phyloP scores from a whole-genome alignment of 148 eudicot species.

The Silene uniflora region DNA sequence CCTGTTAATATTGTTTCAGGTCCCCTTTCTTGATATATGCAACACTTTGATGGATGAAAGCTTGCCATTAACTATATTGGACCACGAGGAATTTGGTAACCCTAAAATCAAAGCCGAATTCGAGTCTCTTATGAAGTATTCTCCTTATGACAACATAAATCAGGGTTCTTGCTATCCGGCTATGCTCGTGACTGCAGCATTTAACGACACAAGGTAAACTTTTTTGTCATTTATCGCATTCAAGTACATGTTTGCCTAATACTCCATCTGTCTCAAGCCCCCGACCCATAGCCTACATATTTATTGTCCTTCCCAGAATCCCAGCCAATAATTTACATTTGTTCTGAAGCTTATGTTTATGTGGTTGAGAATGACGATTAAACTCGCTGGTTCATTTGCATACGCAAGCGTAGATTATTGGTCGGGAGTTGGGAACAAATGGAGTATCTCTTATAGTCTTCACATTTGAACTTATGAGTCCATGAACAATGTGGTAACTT shows the following conservation, averaged over 20 bases:
- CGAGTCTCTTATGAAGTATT: slow-evolving; percentile 56
- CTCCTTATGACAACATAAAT: slow-evolving; percentile 82
- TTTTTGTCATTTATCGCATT: not conserved
- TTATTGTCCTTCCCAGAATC: no score
- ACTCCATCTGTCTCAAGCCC: no score
- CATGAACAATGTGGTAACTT: slow-evolving; percentile 1
- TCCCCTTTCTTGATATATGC: slow-evolving; percentile 90
- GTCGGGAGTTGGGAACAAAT: no score
- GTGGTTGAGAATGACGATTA: no score
- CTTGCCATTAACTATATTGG: slow-evolving; percentile 81
- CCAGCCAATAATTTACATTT: no score
- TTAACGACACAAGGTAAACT: slow-evolving; percentile 76
- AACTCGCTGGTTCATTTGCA: no score
- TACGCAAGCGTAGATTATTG: no score
- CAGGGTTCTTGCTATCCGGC: slow-evolving; percentile 68
- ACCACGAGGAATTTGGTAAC: slow-evolving; percentile 96
- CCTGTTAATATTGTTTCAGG: slow-evolving; percentile 38
- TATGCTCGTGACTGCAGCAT: slow-evolving; percentile 82
- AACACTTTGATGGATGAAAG: slow-evolving; percentile 82
- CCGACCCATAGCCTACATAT: no score
- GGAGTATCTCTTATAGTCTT: no score
- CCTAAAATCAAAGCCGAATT: slow-evolving; percentile 59
- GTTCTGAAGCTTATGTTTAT: no score
- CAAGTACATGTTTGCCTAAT: not conserved
- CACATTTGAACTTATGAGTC: no score